Percentiles rank a stretch among this genome's conserved stretches.
Conservation (phyloP, 2,329 filamentous ascomycete species). For the Ascosphaera aggregata region DNA sequence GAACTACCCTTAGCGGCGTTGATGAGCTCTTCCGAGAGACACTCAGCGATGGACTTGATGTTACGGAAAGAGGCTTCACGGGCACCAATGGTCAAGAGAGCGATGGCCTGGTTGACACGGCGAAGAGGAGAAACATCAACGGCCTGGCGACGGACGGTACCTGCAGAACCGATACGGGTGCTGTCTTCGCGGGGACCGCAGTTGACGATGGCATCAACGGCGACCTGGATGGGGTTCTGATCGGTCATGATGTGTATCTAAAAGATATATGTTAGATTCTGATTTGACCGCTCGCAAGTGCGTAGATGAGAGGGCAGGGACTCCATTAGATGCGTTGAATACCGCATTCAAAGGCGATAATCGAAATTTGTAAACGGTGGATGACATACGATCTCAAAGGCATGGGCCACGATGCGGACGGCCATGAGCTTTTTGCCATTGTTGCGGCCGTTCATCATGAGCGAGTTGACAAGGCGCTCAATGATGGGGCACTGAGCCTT, state of each 20-base stretch:
- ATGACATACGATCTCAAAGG: slow-evolving; percentile 91
- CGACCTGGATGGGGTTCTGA: slow-evolving; percentile 99
- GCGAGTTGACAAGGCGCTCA: slow-evolving; percentile 98
- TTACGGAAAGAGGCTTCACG: slow-evolving; percentile 98
- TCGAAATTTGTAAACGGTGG: no score
- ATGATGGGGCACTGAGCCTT: slow-evolving; percentile 99
- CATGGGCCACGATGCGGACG: slow-evolving; percentile 94
- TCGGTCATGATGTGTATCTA: slow-evolving; percentile 99
- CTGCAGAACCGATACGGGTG: slow-evolving; percentile 97
- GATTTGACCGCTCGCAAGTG: no score
- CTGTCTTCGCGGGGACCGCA: slow-evolving; percentile 99
- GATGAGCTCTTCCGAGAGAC: slow-evolving; percentile 98
- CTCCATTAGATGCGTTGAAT: no score
- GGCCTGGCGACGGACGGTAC: slow-evolving; percentile 99
- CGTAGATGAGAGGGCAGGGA: no score
- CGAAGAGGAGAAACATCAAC: slow-evolving; percentile 99
- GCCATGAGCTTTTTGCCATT: slow-evolving; percentile 99
- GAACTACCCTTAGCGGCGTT: slow-evolving; percentile 99
- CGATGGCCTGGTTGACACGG: slow-evolving; percentile 99
- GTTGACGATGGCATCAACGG: slow-evolving; percentile 99
- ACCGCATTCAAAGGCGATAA: no score
- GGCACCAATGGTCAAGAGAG: slow-evolving; percentile 95
- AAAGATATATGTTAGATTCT: slow-evolving; percentile 1
- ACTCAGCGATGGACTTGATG: slow-evolving; percentile 99
- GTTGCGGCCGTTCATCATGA: slow-evolving; percentile 99